Evolutionary conservation across 805 yeast species (phyloP), one percentile per base, ranked within the genome.

Genomic region (Tetrapisispora pingtungensis): DNA sequence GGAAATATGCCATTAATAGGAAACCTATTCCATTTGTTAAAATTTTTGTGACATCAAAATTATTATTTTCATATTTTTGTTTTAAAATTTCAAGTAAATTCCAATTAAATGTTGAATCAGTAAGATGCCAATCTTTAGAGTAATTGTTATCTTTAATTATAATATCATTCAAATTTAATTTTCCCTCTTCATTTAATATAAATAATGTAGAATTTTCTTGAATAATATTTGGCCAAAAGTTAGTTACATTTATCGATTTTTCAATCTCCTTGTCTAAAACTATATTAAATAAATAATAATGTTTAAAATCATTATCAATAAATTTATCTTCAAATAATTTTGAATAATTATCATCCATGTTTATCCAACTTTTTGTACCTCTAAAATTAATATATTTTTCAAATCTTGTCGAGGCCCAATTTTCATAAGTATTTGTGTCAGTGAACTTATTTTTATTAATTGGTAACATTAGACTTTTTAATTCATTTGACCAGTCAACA

Each of bases 1-100:
- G 94, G 24, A 78, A 55, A 64, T 90, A 90, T 2, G 96, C 97
- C 42, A 80, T 61, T 2, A 86, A 71, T 41, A 90, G 80, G 46
- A 89, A 71, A 10, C 78, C 78, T n/a, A 15, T 27, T 10, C 40
- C 40, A 27, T 37, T 37, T 26, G 20, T 37, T 14, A 37, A 17
- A 7, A 37, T 27, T 10, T 26, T 27, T n/a, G 15, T 26, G 3
- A 28, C 10, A 12, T 15, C 22, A 37, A 37, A 37, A 37, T 27
- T 27, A 28, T 26, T 5, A 7, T 27, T 19, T 17, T 37, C 26
- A 27, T 26, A 37, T 37, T 27, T 37, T 28, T 28, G n/a, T 15
- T 19, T 18, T 10, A 37, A 5, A 28, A 7, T 15, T 4, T 37
- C 33, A 8, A 37, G 17, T 10, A 17, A 27, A 18, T 26, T 37